phyloP scores from a whole-genome alignment of 2,329 filamentous ascomycete genomes.

The Phaeophleospora eucalypticola region DNA sequence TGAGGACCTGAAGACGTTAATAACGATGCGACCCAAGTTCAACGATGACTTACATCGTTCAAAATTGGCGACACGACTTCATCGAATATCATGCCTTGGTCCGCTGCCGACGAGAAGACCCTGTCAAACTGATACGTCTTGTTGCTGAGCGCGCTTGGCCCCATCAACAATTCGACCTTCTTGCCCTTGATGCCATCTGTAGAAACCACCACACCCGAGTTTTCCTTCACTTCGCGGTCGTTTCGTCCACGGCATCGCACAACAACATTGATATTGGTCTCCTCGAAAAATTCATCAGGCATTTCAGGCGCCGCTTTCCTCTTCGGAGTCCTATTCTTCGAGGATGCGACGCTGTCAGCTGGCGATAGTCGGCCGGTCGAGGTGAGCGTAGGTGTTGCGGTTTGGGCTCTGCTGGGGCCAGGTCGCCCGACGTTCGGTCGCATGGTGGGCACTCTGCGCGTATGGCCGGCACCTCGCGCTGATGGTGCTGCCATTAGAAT shows the following conservation, averaged over 20 bases:
- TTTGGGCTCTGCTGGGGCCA: conserved; percentile 41
- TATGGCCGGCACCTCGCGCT: conserved; percentile 14
- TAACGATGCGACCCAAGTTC: background rate
- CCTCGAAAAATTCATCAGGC: conserved; percentile 64
- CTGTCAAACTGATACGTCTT: conserved; percentile 97
- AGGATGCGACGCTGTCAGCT: conserved; percentile 63
- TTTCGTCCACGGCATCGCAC: conserved; percentile 91
- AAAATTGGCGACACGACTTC: conserved; percentile 91
- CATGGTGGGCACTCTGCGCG: conserved; percentile 39
- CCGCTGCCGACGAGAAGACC: conserved; percentile 90
- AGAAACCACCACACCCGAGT: conserved; percentile 85
- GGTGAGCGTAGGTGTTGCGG: conserved; percentile 41
- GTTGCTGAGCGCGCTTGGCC: conserved; percentile 85
- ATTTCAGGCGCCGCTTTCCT: conserved; percentile 72
- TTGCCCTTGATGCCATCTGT: conserved; percentile 87
- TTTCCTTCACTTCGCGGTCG: conserved; percentile 87
- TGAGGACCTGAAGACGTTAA: conserved; percentile 66
- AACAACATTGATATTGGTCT: conserved; percentile 97
- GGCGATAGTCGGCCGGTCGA: conserved; percentile 60
- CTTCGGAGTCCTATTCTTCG: conserved; percentile 59
- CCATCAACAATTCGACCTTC: conserved; percentile 83
- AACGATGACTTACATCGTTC: conserved; percentile 65
- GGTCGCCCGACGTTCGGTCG: conserved; percentile 49
- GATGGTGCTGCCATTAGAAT: conserved; percentile 9
- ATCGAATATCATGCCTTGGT: conserved; percentile 90